These are phyloP conservation scores for Ustilago lituana DNA, from an alignment of 1,284 basidiomycete species.

Conservation along the genomic window DNA sequence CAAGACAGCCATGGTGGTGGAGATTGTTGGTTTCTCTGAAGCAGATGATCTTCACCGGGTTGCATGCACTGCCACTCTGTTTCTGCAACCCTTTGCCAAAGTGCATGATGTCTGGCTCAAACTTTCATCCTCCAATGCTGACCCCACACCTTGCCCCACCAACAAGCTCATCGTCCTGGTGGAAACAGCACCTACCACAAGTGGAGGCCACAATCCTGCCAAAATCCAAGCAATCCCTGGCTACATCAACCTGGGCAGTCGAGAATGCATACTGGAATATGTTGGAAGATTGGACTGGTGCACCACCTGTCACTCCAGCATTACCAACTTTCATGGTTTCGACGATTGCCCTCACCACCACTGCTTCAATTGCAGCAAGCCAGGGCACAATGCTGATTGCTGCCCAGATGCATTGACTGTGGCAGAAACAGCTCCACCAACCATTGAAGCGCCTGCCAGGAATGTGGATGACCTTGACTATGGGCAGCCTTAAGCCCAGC, in stretches of 20 bases:
- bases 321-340: not conserved
- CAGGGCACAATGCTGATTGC: no score
- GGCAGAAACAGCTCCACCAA: no score
- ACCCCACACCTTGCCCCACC: not conserved
- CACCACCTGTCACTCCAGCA: not conserved
- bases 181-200: not conserved
- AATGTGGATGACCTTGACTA: no score
- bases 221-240: slow-evolving; percentile 1
- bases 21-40: not conserved
- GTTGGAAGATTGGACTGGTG: not conserved
- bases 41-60: not conserved
- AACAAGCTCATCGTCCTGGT: not conserved
- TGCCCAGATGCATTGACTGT: no score
- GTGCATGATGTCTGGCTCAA: not conserved
- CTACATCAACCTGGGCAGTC: not conserved
- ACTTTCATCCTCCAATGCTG: not conserved
- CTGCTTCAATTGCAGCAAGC: no score
- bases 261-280: not conserved
- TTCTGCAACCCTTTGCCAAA: not conserved
- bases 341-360: no score
- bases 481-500: no score
- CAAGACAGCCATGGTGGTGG: not conserved
- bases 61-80: not conserved
- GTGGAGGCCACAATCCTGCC: no score
- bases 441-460: no score